Conservation (phyloP, 1,139 yeast genomes). For the Yamadazyma oceani region DNA sequence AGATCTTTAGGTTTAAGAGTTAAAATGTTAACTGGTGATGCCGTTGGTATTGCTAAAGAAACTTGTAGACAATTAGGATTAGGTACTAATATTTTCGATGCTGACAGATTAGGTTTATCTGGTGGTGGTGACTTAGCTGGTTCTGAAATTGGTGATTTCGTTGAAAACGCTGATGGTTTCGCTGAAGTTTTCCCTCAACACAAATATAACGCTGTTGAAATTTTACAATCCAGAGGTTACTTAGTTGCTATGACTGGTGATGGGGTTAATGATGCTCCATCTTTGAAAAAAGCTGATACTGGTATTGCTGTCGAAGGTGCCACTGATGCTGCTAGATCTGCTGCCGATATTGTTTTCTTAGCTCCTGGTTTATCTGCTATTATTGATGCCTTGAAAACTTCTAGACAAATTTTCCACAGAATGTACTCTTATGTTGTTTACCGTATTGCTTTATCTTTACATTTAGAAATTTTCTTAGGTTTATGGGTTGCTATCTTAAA, state of each 20-base stretch:
- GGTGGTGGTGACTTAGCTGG: slow-evolving; percentile 97
- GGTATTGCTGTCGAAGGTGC: slow-evolving; percentile 99
- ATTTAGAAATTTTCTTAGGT: slow-evolving; percentile 90
- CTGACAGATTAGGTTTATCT: slow-evolving; percentile 94
- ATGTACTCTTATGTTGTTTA: slow-evolving; percentile 95
- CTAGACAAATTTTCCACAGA: slow-evolving; percentile 98
- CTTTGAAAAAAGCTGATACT: slow-evolving; percentile 93
- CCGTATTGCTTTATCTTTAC: slow-evolving; percentile 93
- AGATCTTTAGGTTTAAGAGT: slow-evolving; percentile 91
- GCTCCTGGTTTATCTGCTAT: slow-evolving; percentile 96
- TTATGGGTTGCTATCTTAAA: slow-evolving; percentile 92
- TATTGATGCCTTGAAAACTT: slow-evolving; percentile 90
- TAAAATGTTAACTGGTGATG: slow-evolving; percentile 98
- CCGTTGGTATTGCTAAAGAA: slow-evolving; percentile 98
- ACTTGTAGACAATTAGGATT: slow-evolving; percentile 97
- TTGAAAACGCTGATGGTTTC: slow-evolving; percentile 95
- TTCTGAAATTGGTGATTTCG: slow-evolving; percentile 93
- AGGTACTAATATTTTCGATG: slow-evolving; percentile 96
- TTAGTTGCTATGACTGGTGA: slow-evolving; percentile 99
- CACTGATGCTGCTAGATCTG: slow-evolving; percentile 94
- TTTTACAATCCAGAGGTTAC: slow-evolving; percentile 88
- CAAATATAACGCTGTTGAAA: slow-evolving; percentile 89
- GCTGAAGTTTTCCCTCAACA: slow-evolving; percentile 98
- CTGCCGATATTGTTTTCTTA: slow-evolving; percentile 94
- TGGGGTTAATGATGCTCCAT: slow-evolving; percentile 97